These are phyloP conservation scores for Aspergillus asperescens DNA, from an alignment of 495 filamentous ascomycete species.

Conservation along the genomic window DNA sequence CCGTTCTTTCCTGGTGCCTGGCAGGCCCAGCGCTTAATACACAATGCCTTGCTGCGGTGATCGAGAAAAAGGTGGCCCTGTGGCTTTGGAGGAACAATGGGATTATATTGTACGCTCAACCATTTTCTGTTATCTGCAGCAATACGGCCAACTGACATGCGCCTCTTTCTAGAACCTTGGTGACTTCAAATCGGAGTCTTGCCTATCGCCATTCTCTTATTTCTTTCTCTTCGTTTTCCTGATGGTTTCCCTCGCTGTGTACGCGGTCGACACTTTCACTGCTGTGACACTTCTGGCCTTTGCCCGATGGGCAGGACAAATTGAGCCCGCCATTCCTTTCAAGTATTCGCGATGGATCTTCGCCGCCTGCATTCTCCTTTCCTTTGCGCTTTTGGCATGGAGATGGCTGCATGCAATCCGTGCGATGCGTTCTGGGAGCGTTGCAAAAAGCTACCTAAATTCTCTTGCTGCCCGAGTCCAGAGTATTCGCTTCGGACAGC, in stretches of 20 bases:
- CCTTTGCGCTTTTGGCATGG: constrained; percentile 67
- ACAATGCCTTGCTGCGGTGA: constrained; percentile 72
- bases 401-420: constrained; percentile 73
- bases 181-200: constrained; percentile 81
- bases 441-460: constrained; percentile 89
- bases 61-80: constrained; percentile 57
- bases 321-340: constrained; percentile 64
- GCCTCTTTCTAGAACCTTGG: constrained; percentile 61
- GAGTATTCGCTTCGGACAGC: constrained; percentile 61
- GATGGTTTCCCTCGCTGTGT: constrained; percentile 74
- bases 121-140: background rate
- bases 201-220: constrained; percentile 74
- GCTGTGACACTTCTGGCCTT: constrained; percentile 86
- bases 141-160: background rate
- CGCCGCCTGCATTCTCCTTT: constrained; percentile 78
- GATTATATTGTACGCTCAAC: constrained; percentile 72
- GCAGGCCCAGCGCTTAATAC: constrained; percentile 29
- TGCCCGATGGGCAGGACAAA: constrained; percentile 61
- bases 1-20: constrained; percentile 20
- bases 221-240: constrained; percentile 74
- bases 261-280: constrained; percentile 86
- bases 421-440: constrained; percentile 74
- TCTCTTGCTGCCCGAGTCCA: constrained; percentile 76
- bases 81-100: constrained; percentile 83
- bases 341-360: constrained; percentile 83